Evolutionary conservation across 306 rosid species (phyloP), one percentile per base, ranked within the genome.

Genomic region (Prunus dulcis): DNA sequence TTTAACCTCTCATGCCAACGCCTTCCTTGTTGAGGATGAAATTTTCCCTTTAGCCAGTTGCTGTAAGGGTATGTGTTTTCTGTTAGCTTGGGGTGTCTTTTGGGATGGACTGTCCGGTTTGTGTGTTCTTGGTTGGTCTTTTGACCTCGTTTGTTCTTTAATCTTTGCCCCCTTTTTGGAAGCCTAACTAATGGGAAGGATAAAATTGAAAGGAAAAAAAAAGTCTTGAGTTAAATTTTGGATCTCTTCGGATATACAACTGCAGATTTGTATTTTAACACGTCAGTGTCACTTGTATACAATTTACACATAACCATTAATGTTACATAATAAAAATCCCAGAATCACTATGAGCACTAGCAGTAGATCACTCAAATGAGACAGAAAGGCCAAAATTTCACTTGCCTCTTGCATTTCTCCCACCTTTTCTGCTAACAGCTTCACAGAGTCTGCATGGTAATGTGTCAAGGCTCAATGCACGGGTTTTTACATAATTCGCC

Each of bases 381-480:
- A 49, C 15, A 19, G 52, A 57, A 46, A 57, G 32, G 19, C 38
- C 25, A 22, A 60, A 49, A 19, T 43, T 32, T 66, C 70, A 72
- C 80, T 80, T 52, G 64, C 65, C 82, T 80, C 70, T 68, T 8
- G 87, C 88, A 81, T 84, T 84, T 86, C 94, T 91, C 78, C 97
- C 98, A 64, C 96, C 97, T 81, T 76, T 88, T 81, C 86, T 88
- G 87, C 96, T 85, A 50, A 93, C 88, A 30, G 87, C 89, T 69
- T 87, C 87, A 19, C 99, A 96, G 38, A 93, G 80, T 50, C 99
- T 90, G 65, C 99, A 96, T 0, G 99, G 99, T 78, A 92, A 76
- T 0, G 98, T 88, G 88, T 96, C 99, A 2, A 96, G 94, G 82
- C 99, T 92, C 81, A 85, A 1, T 0, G 97, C 86, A 27, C 98